Base-by-base conservation (phyloP, 176 grass and related monocot genomes). In the Melocanna baccifera region DNA sequence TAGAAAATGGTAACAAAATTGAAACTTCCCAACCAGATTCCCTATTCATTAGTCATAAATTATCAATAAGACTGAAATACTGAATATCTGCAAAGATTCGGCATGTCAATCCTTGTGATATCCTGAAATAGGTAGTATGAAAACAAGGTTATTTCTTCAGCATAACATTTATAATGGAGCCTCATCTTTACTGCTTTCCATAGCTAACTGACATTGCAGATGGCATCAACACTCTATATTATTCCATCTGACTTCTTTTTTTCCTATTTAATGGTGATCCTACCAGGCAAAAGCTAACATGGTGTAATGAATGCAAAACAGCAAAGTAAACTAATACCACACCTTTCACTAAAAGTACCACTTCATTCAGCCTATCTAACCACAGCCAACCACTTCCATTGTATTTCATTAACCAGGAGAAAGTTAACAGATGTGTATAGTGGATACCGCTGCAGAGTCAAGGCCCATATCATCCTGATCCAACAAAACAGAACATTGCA, bases 401-500 rank as follows among this genome's bases (percentile, higher is more conserved):
- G 43, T 37, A 71, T 22, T 42, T 22, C 73, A 42, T 41, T 15
- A 22, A 77, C 65, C 34, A 52, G 53, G 26, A 71, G n/a, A 75
- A 23, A 79, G 43, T 22, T 15, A 50, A 85, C 40, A 79, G 39
- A 79, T n/a, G 53, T 72, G 67, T 4, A 18, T 14, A n/a, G 13
- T 46, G 1, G n/a, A 16, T 67, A 25, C 13, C 9, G 19, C 68
- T 39, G 20, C 30, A 69, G 12, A 52, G n/a, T n/a, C n/a, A n/a
- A n/a, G n/a, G n/a, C 42, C 2, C 23, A 47, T 48, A 12, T 62
- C 40, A 25, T 43, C 58, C 16, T 22, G 45, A 63, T 69, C 43
- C 22, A 52, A 80, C 8, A 87, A 68, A 58, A 58, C 9, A 23
- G 4, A 42, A 76, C 8, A 87, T 48, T 45, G 15, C 61, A 82